A percentile compares a stretch with the other conserved stretches of the same genome.
phyloP scores from a whole-genome alignment of 2,329 filamentous ascomycete species.

The Beauveria varroae region DNA sequence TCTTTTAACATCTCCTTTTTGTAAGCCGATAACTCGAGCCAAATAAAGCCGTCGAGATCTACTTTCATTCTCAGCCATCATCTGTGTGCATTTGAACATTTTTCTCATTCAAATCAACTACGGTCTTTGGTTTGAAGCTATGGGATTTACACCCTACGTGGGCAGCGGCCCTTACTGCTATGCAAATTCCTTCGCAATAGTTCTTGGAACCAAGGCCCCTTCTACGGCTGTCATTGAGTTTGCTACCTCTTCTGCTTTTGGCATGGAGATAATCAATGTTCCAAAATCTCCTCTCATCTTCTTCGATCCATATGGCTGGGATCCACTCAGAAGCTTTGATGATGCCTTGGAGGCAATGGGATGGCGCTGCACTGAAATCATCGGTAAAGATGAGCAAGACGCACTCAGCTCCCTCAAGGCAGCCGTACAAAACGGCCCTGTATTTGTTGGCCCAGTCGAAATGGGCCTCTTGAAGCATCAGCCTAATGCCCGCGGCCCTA shows the following conservation, averaged over 20 bases:
- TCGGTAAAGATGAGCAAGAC: slow-evolving; percentile 12
- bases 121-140: neutral
- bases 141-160: slow-evolving; percentile 12
- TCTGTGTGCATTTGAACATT: too few relatives aligned
- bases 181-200: slow-evolving; percentile 15
- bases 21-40: too few relatives aligned
- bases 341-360: slow-evolving; percentile 12
- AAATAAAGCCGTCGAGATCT: neutral
- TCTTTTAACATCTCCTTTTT: too few relatives aligned
- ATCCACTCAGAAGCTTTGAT: slow-evolving; percentile 12
- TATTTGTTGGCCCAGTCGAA: slow-evolving; percentile 16
- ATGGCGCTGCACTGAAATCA: slow-evolving; percentile 11
- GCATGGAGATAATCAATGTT: slow-evolving; percentile 15
- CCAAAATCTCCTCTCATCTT: slow-evolving; percentile 10
- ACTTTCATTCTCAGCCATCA: neutral
- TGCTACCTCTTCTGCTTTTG: slow-evolving; percentile 15
- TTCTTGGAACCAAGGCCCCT: slow-evolving; percentile 12
- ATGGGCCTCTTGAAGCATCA: slow-evolving; percentile 15
- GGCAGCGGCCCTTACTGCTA: slow-evolving; percentile 17
- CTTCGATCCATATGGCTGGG: slow-evolving; percentile 17
- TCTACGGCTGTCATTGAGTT: slow-evolving; percentile 15
- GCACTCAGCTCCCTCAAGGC: slow-evolving; percentile 11
- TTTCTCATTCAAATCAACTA: too few relatives aligned
- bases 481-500: slow-evolving; percentile 12
- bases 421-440: slow-evolving; percentile 12